Evolutionary conservation across 2,329 filamentous ascomycete genomes (phyloP).

Genomic region (Phaeosphaeriaceae sp.): DNA sequence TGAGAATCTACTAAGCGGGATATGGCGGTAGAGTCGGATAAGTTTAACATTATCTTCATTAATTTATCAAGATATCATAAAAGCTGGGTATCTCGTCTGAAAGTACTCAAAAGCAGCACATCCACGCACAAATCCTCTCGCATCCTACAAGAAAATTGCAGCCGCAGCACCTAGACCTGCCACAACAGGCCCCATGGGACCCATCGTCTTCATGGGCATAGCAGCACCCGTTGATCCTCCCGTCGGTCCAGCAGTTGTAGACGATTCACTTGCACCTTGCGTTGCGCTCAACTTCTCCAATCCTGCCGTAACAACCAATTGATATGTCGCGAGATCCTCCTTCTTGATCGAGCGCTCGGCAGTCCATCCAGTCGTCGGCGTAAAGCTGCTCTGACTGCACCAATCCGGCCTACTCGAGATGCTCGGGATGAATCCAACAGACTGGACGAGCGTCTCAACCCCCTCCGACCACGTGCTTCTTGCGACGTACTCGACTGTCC

Average conservation of each 20-base stretch:
- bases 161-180: slow-evolving; percentile 1
- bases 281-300: slow-evolving; percentile 12
- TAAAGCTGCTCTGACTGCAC: not conserved
- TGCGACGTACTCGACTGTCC: not conserved
- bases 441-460: slow-evolving; percentile 4
- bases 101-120: not conserved
- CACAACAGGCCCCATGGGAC: not conserved
- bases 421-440: not conserved
- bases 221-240: not conserved
- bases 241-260: not conserved
- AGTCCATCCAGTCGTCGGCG: not conserved
- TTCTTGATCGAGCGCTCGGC: not conserved
- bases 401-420: not conserved
- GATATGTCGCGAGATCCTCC: slow-evolving; percentile 5
- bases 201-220: slow-evolving; percentile 2
- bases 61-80: not conserved
- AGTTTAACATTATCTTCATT: not conserved
- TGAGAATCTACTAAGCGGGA: too few relatives aligned
- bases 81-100: not conserved
- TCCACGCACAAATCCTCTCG: not conserved
- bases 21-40: not conserved
- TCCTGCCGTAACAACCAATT: slow-evolving; percentile 9
- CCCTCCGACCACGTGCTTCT: slow-evolving; percentile 2
- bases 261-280: not conserved
- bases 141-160: not conserved